phyloP scores from a whole-genome alignment of 441 rosid species.

The Gossypium gossypioides region DNA sequence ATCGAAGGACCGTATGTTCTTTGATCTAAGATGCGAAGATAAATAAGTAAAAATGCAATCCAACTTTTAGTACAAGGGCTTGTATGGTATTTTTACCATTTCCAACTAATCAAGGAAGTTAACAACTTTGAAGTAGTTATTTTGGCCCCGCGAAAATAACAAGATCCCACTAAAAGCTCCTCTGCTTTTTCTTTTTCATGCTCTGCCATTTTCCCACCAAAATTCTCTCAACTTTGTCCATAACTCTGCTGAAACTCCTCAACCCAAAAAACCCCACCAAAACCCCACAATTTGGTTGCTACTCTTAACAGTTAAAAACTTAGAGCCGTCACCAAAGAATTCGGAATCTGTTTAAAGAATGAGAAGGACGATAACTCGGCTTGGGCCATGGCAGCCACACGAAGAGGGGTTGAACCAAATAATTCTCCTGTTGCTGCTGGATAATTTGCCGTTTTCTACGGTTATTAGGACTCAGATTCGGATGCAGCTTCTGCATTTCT shows the following conservation, averaged over 20 bases:
- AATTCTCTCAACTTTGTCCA: conserved; percentile 10
- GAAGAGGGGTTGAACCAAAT: conserved; percentile 74
- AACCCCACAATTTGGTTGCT: background rate
- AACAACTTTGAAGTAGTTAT: too few relatives aligned
- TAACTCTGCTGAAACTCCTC: background rate
- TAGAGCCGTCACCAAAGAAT: background rate
- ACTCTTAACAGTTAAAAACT: background rate
- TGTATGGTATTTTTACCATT: too few relatives aligned
- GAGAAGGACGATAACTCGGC: conserved; percentile 26
- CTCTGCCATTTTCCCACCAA: background rate
- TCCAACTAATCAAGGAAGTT: too few relatives aligned
- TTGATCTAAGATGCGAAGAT: too few relatives aligned
- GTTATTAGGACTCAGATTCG: conserved; percentile 89
- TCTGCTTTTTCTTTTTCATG: background rate
- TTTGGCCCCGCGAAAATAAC: too few relatives aligned
- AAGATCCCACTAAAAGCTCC: background rate
- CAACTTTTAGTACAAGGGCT: too few relatives aligned
- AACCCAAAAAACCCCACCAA: background rate
- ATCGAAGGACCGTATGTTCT: too few relatives aligned
- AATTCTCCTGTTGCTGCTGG: conserved; percentile 66
- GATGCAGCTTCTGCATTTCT: conserved; percentile 82
- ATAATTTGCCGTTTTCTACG: conserved; percentile 75
- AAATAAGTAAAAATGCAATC: too few relatives aligned
- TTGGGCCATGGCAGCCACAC: conserved; percentile 63
- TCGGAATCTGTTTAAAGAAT: background rate